A percentile compares a stretch with the other conserved stretches of the same genome.
Evolutionary conservation across 805 yeast species (phyloP).

Genomic region (Metschnikowia reukaufii): DNA sequence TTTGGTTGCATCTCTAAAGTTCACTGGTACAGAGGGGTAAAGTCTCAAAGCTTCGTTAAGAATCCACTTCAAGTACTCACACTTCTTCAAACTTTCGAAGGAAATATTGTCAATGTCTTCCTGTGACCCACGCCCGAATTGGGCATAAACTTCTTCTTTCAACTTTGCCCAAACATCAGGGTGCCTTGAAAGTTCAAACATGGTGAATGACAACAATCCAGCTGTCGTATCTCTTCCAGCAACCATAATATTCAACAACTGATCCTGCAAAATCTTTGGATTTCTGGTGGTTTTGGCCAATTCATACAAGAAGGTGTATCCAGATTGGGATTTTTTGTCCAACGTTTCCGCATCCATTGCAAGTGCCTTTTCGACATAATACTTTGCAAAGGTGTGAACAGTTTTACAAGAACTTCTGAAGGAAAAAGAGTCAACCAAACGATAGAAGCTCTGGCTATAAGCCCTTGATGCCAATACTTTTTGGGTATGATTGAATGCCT

Average conservation of each 20-base stretch:
- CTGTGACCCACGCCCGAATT: slow-evolving; percentile 36
- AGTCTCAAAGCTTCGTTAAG: slow-evolving; percentile 38
- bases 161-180: slow-evolving; percentile 34
- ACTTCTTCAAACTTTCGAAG: slow-evolving; percentile 39
- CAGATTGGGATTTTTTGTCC: slow-evolving; percentile 20
- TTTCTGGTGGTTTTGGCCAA: slow-evolving; percentile 39
- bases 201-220: slow-evolving; percentile 35
- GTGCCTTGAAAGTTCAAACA: slow-evolving; percentile 37
- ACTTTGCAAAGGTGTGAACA: slow-evolving; percentile 25
- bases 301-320: slow-evolving; percentile 40
- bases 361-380: slow-evolving; percentile 20
- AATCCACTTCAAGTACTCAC: slow-evolving; percentile 39
- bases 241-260: slow-evolving; percentile 39
- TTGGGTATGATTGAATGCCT: slow-evolving; percentile 37
- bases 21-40: slow-evolving; percentile 32
- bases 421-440: slow-evolving; percentile 24
- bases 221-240: slow-evolving; percentile 48
- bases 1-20: slow-evolving; percentile 23
- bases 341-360: slow-evolving; percentile 16
- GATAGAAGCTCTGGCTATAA: slow-evolving; percentile 31
- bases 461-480: slow-evolving; percentile 33
- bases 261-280: slow-evolving; percentile 38
- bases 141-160: slow-evolving; percentile 27
- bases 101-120: slow-evolving; percentile 30
- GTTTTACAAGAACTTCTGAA: slow-evolving; percentile 32